Evolutionary conservation across 495 filamentous ascomycete species (phyloP).

Genomic region (Penicillium ochrochloron): DNA sequence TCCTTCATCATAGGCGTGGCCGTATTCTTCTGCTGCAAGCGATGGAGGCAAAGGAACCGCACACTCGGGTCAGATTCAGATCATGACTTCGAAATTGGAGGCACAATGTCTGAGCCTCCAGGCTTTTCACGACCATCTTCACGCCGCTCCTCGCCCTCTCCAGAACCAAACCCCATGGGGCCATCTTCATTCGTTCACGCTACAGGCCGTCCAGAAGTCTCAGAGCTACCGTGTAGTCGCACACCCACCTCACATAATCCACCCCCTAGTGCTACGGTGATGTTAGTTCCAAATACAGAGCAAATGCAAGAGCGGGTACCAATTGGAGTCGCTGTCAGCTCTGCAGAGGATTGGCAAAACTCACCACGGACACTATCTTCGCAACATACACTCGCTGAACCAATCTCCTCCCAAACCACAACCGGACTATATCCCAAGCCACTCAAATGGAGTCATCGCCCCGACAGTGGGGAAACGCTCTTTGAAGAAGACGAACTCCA

Average conservation of each 20-base stretch:
- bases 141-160: slow-evolving; percentile 12
- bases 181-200: slow-evolving; percentile 11
- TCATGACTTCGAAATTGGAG: slow-evolving; percentile 45
- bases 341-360: slow-evolving; percentile 37
- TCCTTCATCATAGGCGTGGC: slow-evolving; percentile 45
- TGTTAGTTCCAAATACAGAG: neutral
- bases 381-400: slow-evolving; percentile 40
- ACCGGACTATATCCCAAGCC: slow-evolving; percentile 43
- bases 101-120: slow-evolving; percentile 47
- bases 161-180: neutral
- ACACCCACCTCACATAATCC: slow-evolving; percentile 24
- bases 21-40: slow-evolving; percentile 43
- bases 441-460: slow-evolving; percentile 42
- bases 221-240: slow-evolving; percentile 18
- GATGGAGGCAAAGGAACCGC: slow-evolving; percentile 30
- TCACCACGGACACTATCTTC: slow-evolving; percentile 37
- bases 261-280: slow-evolving; percentile 20
- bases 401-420: slow-evolving; percentile 35
- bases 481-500: slow-evolving; percentile 46
- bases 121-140: slow-evolving; percentile 37
- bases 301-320: slow-evolving; percentile 19
- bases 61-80: slow-evolving; percentile 26
- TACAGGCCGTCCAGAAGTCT: slow-evolving; percentile 13
- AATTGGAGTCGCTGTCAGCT: slow-evolving; percentile 37
- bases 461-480: slow-evolving; percentile 40